A percentile compares a stretch with the other conserved stretches of the same genome.
These are phyloP conservation scores for Durio zibethinus DNA, from an alignment of 345 rosid species.

Conservation along the genomic window DNA sequence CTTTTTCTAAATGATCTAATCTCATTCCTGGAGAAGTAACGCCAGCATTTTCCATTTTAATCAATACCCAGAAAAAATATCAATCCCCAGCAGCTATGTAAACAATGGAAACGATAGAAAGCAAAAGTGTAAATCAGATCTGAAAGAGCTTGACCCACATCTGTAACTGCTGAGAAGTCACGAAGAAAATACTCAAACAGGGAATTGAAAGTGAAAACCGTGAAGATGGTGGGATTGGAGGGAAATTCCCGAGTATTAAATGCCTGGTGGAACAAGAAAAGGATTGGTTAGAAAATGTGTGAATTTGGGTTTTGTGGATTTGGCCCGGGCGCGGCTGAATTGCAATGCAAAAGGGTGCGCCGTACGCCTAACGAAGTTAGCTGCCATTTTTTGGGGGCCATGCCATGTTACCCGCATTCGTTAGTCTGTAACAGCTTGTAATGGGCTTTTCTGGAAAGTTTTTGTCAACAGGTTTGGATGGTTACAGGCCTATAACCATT, in stretches of 20 bases:
- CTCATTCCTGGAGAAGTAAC: conserved; percentile 34
- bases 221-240: neutral
- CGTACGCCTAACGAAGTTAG: neutral
- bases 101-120: neutral
- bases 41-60: conserved; percentile 37
- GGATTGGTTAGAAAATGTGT: neutral
- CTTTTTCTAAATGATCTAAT: conserved; percentile 27
- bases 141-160: conserved; percentile 13
- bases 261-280: neutral
- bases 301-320: neutral
- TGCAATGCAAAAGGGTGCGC: neutral
- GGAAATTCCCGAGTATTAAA: neutral
- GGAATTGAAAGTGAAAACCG: neutral
- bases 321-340: neutral
- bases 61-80: conserved; percentile 8
- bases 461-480: neutral
- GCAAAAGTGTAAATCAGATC: conserved; percentile 6
- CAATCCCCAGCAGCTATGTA: conserved; percentile 13
- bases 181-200: neutral
- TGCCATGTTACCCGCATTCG: neutral
- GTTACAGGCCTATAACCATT: neutral
- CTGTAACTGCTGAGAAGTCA: neutral
- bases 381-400: neutral
- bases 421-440: neutral
- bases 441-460: neutral